Conservation (phyloP, 768 basidiomycete species). For the Kwoniella pini region DNA sequence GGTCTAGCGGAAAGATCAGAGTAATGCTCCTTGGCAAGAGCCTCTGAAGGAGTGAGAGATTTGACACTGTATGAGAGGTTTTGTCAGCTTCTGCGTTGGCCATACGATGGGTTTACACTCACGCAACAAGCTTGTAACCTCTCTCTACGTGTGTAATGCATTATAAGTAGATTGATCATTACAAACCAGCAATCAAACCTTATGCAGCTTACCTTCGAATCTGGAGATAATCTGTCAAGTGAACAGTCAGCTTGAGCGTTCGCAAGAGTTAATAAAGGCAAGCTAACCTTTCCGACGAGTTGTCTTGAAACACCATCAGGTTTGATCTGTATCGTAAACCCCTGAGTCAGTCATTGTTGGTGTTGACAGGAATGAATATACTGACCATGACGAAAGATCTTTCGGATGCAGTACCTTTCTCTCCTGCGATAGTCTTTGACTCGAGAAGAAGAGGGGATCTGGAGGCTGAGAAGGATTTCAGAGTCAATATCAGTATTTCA, state of each 20-base stretch:
- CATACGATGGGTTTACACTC: too few relatives aligned
- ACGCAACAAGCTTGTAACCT: conserved; percentile 51
- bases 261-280: too few relatives aligned
- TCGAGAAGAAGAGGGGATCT: conserved; percentile 37
- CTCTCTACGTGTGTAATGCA: too few relatives aligned
- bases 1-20: conserved; percentile 30
- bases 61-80: conserved; percentile 42
- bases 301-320: conserved; percentile 50
- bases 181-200: too few relatives aligned
- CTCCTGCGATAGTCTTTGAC: conserved; percentile 48
- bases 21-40: conserved; percentile 35
- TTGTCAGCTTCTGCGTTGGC: too few relatives aligned
- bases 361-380: background rate
- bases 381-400: conserved; percentile 49
- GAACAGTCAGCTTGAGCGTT: too few relatives aligned
- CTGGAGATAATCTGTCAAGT: conserved; percentile 41
- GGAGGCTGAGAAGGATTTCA: background rate
- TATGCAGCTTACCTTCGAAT: conserved; percentile 46
- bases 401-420: conserved; percentile 47
- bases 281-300: conserved; percentile 47
- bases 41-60: conserved; percentile 35
- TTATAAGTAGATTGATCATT: too few relatives aligned
- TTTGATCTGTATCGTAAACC: conserved; percentile 37
- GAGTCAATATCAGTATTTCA: background rate
- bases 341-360: background rate